Conservation (phyloP, 148 eudicot genomes). For the Pharnaceum exiguum region DNA sequence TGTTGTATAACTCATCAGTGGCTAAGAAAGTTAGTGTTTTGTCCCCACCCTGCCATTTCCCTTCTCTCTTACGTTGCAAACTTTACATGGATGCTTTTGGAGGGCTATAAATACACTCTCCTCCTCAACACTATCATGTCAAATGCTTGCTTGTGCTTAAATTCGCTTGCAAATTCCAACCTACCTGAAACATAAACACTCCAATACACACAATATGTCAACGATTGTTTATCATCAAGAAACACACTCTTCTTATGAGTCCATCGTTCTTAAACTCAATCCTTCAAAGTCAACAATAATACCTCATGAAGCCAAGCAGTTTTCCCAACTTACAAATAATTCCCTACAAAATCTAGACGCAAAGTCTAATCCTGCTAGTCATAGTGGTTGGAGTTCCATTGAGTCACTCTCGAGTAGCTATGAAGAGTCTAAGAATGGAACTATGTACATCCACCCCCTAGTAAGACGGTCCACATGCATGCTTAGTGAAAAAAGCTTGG, state of each 20-base stretch:
- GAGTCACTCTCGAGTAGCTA: conserved; percentile 16
- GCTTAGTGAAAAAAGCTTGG: conserved; percentile 32
- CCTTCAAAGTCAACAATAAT: conserved; percentile 23
- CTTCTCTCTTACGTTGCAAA: conserved; percentile 26
- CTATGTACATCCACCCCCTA: conserved; percentile 24
- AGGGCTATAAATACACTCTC: conserved; percentile 47
- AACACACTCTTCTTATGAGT: conserved; percentile 25
- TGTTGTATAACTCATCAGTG: no score
- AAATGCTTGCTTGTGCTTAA: no score
- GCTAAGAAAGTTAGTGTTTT: conserved; percentile 5
- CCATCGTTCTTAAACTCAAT: conserved; percentile 34
- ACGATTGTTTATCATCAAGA: conserved; percentile 43
- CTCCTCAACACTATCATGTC: conserved; percentile 22
- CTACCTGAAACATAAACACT: no score
- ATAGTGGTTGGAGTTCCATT: conserved; percentile 30
- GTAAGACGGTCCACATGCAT: conserved; percentile 12
- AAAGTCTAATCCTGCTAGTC: background rate
- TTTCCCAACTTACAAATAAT: background rate
- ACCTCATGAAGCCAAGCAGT: background rate
- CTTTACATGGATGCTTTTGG: conserved; percentile 27
- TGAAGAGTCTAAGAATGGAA: conserved; percentile 1
- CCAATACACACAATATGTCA: conserved; percentile 26
- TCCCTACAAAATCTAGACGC: background rate
- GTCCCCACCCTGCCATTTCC: conserved; percentile 6
- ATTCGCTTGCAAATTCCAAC: no score